These are phyloP conservation scores for Lepidium sativum DNA, from an alignment of 345 rosid genomes.

Conservation along the genomic window DNA sequence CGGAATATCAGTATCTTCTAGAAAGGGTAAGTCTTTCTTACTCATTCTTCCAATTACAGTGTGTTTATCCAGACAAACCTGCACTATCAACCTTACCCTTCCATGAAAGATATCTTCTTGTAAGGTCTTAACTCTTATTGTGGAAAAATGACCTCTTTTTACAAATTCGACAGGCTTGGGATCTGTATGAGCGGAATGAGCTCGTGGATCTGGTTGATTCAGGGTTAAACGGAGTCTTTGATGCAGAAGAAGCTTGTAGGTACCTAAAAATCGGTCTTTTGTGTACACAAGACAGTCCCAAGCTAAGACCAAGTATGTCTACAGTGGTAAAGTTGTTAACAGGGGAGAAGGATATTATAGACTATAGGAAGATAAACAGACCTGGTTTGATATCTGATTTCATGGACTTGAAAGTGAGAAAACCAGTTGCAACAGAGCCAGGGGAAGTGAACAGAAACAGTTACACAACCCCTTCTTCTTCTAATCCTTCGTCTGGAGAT, in stretches of 20 bases:
- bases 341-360: conserved; percentile 35
- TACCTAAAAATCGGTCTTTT: conserved; percentile 61
- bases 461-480: conserved; percentile 23
- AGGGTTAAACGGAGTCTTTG: conserved; percentile 46
- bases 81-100: background rate
- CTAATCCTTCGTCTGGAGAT: conserved; percentile 33
- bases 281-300: conserved; percentile 73
- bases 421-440: conserved; percentile 14
- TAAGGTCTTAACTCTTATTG: background rate
- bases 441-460: conserved; percentile 14
- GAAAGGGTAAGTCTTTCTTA: conserved; percentile 56
- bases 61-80: background rate
- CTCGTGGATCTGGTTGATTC: conserved; percentile 56
- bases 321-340: conserved; percentile 48
- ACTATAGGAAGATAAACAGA: conserved; percentile 35
- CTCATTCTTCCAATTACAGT: background rate
- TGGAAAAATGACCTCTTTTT: background rate
- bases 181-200: conserved; percentile 57
- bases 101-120: background rate
- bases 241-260: conserved; percentile 63
- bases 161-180: conserved; percentile 66
- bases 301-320: conserved; percentile 68
- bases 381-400: conserved; percentile 75
- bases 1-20: conserved; percentile 70
- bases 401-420: conserved; percentile 69